These are phyloP conservation scores for Metschnikowia vanudenii DNA, from an alignment of 805 yeast genomes.

Conservation along the genomic window DNA sequence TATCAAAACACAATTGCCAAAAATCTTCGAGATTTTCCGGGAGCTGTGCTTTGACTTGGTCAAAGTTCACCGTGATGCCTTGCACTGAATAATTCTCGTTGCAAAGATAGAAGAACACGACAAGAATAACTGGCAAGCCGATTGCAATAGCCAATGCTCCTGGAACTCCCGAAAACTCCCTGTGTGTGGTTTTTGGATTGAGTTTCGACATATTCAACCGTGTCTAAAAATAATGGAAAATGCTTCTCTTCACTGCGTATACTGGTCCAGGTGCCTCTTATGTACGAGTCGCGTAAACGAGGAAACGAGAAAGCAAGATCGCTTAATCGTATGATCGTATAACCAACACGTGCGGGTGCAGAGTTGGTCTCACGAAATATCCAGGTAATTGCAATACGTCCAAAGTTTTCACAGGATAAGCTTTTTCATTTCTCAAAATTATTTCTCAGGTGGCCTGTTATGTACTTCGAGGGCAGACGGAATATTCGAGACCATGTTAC, in stretches of 20 bases:
- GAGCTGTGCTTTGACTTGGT: conserved; percentile 35
- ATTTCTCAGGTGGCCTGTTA: too few species aligned
- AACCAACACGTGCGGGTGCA: too few species aligned
- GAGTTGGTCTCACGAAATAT: too few species aligned
- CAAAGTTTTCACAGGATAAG: too few species aligned
- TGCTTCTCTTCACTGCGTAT: not conserved
- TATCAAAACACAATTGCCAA: conserved; percentile 39
- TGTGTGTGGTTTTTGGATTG: conserved; percentile 70
- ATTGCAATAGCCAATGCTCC: conserved; percentile 70
- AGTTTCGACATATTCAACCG: conserved; percentile 23
- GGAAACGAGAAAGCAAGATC: conserved; percentile 4
- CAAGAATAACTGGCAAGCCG: conserved; percentile 64
- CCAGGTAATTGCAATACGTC: too few species aligned
- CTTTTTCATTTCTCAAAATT: too few species aligned
- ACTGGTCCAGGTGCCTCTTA: not conserved
- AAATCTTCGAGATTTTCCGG: conserved; percentile 27
- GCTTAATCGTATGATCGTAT: not conserved
- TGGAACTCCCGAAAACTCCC: conserved; percentile 74
- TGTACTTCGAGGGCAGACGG: too few species aligned
- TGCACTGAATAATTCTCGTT: conserved; percentile 56
- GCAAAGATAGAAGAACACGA: conserved; percentile 57
- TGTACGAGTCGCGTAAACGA: conserved; percentile 10
- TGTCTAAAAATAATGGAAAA: not conserved
- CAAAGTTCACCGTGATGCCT: conserved; percentile 47
- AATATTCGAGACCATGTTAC: too few species aligned